phyloP scores from a whole-genome alignment of 495 filamentous ascomycete genomes.

The Penicillium verhagenii region DNA sequence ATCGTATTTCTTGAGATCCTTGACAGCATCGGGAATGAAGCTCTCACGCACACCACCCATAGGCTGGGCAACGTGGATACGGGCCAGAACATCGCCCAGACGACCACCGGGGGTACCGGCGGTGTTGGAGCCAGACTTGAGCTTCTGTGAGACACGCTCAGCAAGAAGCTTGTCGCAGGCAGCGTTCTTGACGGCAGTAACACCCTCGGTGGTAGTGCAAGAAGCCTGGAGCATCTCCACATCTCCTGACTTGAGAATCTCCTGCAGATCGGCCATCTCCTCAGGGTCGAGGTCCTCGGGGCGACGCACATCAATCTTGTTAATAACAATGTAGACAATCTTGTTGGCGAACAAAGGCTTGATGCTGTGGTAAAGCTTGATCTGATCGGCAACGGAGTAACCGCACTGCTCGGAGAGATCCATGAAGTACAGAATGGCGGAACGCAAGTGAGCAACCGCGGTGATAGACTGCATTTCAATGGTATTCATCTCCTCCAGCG shows the following conservation, averaged over 20 bases:
- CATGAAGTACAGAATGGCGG: slow-evolving; percentile 96
- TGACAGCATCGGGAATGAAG: slow-evolving; percentile 85
- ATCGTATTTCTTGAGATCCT: slow-evolving; percentile 79
- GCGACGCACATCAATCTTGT: slow-evolving; percentile 91
- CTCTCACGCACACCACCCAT: slow-evolving; percentile 77
- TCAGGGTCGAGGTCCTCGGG: slow-evolving; percentile 87
- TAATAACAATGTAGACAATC: slow-evolving; percentile 91
- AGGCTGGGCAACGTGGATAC: slow-evolving; percentile 94
- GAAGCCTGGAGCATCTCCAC: slow-evolving; percentile 90
- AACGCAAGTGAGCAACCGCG: slow-evolving; percentile 92
- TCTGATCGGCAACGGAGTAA: slow-evolving; percentile 88
- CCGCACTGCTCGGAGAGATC: slow-evolving; percentile 97
- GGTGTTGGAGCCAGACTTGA: slow-evolving; percentile 80
- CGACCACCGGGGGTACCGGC: slow-evolving; percentile 71
- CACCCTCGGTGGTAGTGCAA: slow-evolving; percentile 91
- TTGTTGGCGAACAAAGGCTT: slow-evolving; percentile 97
- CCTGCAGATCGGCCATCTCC: slow-evolving; percentile 72
- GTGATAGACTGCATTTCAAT: slow-evolving; percentile 99
- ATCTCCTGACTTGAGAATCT: slow-evolving; percentile 77
- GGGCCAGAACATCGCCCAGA: slow-evolving; percentile 80
- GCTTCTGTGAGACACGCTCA: slow-evolving; percentile 89
- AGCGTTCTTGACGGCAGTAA: slow-evolving; percentile 90
- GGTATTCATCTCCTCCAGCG: slow-evolving; percentile 99
- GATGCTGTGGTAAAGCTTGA: slow-evolving; percentile 90
- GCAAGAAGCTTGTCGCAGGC: slow-evolving; percentile 92